phyloP scores from a whole-genome alignment of 1,284 basidiomycete genomes.

The Exsudoporus floridanus region DNA sequence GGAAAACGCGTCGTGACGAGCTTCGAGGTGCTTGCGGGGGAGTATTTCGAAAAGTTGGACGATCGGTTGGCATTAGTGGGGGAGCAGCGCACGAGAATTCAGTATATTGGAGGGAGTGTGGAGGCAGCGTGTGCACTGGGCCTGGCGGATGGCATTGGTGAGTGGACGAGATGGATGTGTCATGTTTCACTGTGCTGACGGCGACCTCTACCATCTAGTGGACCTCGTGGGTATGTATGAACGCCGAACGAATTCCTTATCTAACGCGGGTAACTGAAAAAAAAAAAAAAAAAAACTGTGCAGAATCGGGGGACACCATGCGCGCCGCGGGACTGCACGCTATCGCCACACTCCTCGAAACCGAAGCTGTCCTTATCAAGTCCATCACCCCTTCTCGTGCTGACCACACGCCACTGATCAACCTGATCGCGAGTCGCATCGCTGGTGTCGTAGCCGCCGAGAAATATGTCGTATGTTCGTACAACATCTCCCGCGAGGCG shows the following conservation, averaged over 20 bases:
- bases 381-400: constrained; percentile 71
- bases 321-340: constrained; percentile 94
- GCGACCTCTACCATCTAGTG: constrained; percentile 46
- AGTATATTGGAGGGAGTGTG: constrained; percentile 96
- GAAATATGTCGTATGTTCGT: constrained; percentile 88
- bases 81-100: constrained; percentile 73
- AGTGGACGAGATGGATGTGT: constrained; percentile 28
- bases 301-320: constrained; percentile 99
- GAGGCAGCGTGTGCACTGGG: constrained; percentile 98
- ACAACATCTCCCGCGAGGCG: constrained; percentile 77
- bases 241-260: neutral
- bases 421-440: constrained; percentile 84
- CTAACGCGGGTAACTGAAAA: neutral
- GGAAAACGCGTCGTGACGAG: constrained; percentile 94
- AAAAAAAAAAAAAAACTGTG: too few species aligned
- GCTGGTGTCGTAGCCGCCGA: constrained; percentile 90
- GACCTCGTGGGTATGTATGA: constrained; percentile 81
- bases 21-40: constrained; percentile 83
- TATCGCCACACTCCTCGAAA: constrained; percentile 84
- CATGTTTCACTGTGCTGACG: constrained; percentile 6
- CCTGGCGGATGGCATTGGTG: constrained; percentile 95
- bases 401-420: constrained; percentile 69
- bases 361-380: constrained; percentile 94
- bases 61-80: constrained; percentile 49
- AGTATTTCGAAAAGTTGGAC: constrained; percentile 82